Conservation (phyloP, 2,329 filamentous ascomycete species). For the Colletotrichum spaethianum region DNA sequence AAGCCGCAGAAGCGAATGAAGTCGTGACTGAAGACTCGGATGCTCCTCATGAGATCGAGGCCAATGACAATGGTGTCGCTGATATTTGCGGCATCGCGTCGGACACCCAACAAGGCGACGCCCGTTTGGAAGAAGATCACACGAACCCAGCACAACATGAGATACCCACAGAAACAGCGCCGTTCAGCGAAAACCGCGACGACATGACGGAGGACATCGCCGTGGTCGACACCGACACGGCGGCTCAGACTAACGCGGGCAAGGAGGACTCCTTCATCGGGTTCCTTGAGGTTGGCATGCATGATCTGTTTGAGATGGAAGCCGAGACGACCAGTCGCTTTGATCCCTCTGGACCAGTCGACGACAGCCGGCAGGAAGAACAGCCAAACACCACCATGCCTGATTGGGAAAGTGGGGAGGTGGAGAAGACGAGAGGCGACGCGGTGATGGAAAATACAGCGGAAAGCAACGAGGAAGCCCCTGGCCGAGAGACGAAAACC, state of each 20-base stretch:
- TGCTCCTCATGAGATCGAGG: not conserved
- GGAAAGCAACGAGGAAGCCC: not conserved
- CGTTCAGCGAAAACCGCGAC: not conserved
- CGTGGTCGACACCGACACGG: not conserved
- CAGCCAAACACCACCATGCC: not conserved
- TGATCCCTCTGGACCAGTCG: not conserved
- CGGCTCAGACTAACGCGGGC: not conserved
- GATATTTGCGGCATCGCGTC: not conserved
- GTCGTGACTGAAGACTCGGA: not conserved
- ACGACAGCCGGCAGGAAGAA: slow-evolving; percentile 7
- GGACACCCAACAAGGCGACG: not conserved
- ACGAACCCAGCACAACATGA: not conserved
- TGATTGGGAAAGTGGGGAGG: not conserved
- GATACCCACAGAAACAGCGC: not conserved
- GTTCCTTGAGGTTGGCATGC: slow-evolving; percentile 6
- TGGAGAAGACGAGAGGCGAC: slow-evolving; percentile 1
- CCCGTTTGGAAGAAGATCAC: not conserved
- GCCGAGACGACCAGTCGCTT: not conserved
- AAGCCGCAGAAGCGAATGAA: not conserved
- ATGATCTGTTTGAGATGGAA: slow-evolving; percentile 9
- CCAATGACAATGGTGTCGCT: not conserved
- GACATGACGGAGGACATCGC: not conserved
- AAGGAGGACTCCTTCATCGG: not conserved
- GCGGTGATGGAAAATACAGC: not conserved
- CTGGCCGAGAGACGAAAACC: not conserved